These are phyloP conservation scores for Trichoderma semiorbis DNA, from an alignment of 2,329 filamentous ascomycete species.

Conservation along the genomic window DNA sequence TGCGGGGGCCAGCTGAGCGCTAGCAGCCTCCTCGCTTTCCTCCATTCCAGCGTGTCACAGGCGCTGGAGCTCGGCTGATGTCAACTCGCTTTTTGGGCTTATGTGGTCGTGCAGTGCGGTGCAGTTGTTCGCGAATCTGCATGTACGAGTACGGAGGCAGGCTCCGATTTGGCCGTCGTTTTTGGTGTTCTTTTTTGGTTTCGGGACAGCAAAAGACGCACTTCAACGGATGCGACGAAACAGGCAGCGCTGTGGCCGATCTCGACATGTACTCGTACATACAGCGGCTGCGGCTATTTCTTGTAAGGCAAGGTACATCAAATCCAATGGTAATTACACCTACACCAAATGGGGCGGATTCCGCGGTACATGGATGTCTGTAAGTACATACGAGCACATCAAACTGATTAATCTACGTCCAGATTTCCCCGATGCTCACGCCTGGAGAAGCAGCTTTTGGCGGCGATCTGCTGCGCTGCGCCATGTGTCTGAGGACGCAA, in stretches of 20 bases:
- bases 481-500: not conserved
- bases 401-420: not conserved
- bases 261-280: not conserved
- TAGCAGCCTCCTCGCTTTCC: slow-evolving; percentile 23
- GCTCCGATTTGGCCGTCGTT: not conserved
- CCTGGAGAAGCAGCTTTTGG: not conserved
- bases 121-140: not conserved
- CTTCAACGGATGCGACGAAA: not conserved
- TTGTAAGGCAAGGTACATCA: not conserved
- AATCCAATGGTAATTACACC: not conserved
- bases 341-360: not conserved
- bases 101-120: not conserved
- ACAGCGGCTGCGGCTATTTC: slow-evolving; percentile 12
- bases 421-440: not conserved
- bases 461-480: not conserved
- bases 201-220: not conserved
- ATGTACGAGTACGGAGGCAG: not conserved
- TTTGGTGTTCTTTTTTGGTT: not conserved
- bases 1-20: slow-evolving; percentile 19
- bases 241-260: slow-evolving; percentile 7
- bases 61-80: not conserved
- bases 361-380: not conserved
- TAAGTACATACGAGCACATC: not conserved
- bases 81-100: not conserved
- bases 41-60: slow-evolving; percentile 26